These are phyloP conservation scores for Fusarium pseudonygamai DNA, from an alignment of 2,329 filamentous ascomycete species.

Conservation along the genomic window DNA sequence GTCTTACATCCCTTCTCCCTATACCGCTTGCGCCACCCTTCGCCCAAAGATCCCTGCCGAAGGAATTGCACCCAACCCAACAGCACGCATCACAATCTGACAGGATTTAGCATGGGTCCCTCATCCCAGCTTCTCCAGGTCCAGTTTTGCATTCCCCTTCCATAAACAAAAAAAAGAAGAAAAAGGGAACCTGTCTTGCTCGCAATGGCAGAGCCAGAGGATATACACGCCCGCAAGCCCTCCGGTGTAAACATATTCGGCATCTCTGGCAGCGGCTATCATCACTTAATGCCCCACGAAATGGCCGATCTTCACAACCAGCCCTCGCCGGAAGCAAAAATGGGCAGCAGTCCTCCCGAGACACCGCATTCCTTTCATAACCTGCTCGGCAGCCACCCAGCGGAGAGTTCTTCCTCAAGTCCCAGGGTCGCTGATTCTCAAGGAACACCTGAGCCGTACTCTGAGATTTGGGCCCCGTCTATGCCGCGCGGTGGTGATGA, in stretches of 20 bases:
- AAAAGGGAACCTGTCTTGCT: not conserved
- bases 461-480: conserved; percentile 36
- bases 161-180: not conserved
- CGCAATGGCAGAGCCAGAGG: conserved; percentile 30
- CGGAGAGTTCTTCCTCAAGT: conserved; percentile 21
- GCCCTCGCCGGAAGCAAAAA: conserved; percentile 24
- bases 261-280: conserved; percentile 32
- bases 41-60: conserved; percentile 3
- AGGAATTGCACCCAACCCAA: not conserved
- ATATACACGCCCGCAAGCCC: conserved; percentile 12
- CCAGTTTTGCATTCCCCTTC: not conserved
- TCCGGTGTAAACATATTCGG: conserved; percentile 33
- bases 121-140: not conserved
- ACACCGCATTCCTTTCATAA: conserved; percentile 37
- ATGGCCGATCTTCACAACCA: conserved; percentile 26
- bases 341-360: conserved; percentile 24
- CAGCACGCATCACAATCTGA: not conserved
- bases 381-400: conserved; percentile 20
- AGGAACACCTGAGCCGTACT: conserved; percentile 27
- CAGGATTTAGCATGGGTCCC: conserved; percentile 17
- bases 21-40: conserved; percentile 19
- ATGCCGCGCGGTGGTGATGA: conserved; percentile 21
- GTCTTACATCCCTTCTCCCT: not conserved
- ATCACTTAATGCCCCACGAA: conserved; percentile 38
- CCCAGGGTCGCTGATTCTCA: conserved; percentile 9